Evolutionary conservation across 441 rosid species (phyloP).

Genomic region (Erodium moschatum): DNA sequence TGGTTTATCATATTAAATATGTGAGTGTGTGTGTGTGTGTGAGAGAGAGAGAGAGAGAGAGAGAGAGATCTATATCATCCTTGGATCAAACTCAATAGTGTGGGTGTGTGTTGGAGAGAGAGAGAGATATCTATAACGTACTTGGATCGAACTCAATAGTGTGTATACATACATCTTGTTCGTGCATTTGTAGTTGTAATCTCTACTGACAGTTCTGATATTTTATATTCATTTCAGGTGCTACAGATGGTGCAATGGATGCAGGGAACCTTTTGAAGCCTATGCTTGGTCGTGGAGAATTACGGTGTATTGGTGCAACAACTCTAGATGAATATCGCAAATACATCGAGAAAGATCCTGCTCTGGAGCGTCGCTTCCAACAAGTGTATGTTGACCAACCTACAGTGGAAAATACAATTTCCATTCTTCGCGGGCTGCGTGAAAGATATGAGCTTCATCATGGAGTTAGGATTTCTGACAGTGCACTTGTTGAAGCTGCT

Average conservation of each 20-base stretch:
- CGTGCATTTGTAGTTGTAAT: no score
- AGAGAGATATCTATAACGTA: no score
- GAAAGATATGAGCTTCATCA: constrained; percentile 90
- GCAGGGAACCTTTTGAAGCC: constrained; percentile 95
- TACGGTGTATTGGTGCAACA: constrained; percentile 93
- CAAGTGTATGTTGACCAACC: constrained; percentile 88
- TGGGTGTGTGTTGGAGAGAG: no score
- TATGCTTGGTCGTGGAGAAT: constrained; percentile 90
- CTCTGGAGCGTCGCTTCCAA: constrained; percentile 85
- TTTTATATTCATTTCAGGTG: constrained; percentile 17
- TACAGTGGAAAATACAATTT: constrained; percentile 71
- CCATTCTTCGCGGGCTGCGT: constrained; percentile 69
- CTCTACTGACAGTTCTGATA: no score
- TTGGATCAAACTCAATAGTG: no score
- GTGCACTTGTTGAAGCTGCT: constrained; percentile 72
- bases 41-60: no score
- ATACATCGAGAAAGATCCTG: constrained; percentile 86
- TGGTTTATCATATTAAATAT: no score
- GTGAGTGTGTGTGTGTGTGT: no score
- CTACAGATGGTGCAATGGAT: constrained; percentile 84
- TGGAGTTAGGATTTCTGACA: constrained; percentile 66
- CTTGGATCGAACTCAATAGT: no score
- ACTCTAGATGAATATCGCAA: constrained; percentile 78
- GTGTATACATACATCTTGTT: no score
- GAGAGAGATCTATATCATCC: no score